These are phyloP conservation scores for Aspergillus versicolor DNA, from an alignment of 2,329 filamentous ascomycete species.

Conservation along the genomic window DNA sequence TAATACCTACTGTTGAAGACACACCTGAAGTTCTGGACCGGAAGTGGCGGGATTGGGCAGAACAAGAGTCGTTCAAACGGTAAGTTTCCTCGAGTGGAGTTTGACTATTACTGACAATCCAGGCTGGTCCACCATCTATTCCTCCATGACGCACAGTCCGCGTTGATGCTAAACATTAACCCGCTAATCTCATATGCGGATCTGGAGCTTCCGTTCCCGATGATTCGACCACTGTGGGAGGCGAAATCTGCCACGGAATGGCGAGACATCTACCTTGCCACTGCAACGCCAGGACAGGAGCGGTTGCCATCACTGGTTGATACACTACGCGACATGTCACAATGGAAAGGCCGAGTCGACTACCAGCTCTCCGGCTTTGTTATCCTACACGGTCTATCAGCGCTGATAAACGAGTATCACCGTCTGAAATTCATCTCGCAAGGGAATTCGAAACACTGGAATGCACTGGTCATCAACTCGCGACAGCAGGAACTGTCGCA, in stretches of 20 bases:
- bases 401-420: conserved; percentile 65
- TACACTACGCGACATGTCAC: conserved; percentile 56
- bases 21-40: conserved; percentile 56
- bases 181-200: conserved; percentile 69
- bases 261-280: conserved; percentile 59
- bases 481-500: conserved; percentile 64
- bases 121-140: conserved; percentile 64
- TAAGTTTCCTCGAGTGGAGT: conserved; percentile 18
- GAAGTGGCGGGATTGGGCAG: conserved; percentile 67
- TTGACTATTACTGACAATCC: not conserved
- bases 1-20: conserved; percentile 55
- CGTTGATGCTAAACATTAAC: conserved; percentile 65
- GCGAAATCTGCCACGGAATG: conserved; percentile 64
- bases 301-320: conserved; percentile 45
- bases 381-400: conserved; percentile 66
- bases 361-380: conserved; percentile 57
- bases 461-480: conserved; percentile 49
- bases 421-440: conserved; percentile 49
- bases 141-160: conserved; percentile 64
- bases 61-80: conserved; percentile 66
- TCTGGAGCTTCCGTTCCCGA: conserved; percentile 64
- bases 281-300: conserved; percentile 20
- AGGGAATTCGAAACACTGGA: conserved; percentile 41
- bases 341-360: conserved; percentile 56
- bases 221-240: conserved; percentile 63